Base-by-base conservation (phyloP, 225 moss, liverwort and hornwort species). In the Asterella californica region DNA sequence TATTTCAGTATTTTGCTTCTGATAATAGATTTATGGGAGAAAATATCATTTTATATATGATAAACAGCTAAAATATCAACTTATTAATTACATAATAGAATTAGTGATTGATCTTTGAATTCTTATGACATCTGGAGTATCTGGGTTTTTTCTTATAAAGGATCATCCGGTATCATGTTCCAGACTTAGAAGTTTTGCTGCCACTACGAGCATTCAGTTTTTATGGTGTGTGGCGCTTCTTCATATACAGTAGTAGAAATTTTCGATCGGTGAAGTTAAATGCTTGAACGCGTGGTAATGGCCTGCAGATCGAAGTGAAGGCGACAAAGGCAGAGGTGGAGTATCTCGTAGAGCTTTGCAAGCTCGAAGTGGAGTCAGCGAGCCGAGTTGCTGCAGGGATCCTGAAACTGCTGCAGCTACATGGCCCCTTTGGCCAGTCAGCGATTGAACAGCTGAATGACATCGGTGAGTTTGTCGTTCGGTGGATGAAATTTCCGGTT, bases 371-470 rank as follows among this genome's bases (percentile, higher is more conserved):
- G 63, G 91, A 94, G 81, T 91, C 99, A 67, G 95, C 95, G 34
- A 99, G 95, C 82, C 87, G 95, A 85, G 90, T 99, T 75, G 92
- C 90, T 76, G 95, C 91, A 70, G 99, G 99, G 77, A 86, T 90
- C 47, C 80, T 99, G 55, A 99, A 91, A 82, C 85, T 99, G 77
- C 86, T 95, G 66, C 89, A 95, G 85, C 80, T 99, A 10, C 96
- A 96, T 82, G 90, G 90, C 79, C 89, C 99, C 6, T 90, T 99
- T 79, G 95, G 95, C 49, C 93, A 90, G 64, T 91, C 90, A 85
- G 99, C 95, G 34, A 99, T 99, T 74, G 95, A 99, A 78, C 99
- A 99, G 86, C 88, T 99, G n/a, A 91, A 87, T 61, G 88, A 90
- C 79, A 90, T 99, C 46, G 99, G 99, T 95, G 83, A 79, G 88